Evolutionary conservation across 768 basidiomycete genomes (phyloP).

Genomic region (Cystofilobasidium capitatum): DNA sequence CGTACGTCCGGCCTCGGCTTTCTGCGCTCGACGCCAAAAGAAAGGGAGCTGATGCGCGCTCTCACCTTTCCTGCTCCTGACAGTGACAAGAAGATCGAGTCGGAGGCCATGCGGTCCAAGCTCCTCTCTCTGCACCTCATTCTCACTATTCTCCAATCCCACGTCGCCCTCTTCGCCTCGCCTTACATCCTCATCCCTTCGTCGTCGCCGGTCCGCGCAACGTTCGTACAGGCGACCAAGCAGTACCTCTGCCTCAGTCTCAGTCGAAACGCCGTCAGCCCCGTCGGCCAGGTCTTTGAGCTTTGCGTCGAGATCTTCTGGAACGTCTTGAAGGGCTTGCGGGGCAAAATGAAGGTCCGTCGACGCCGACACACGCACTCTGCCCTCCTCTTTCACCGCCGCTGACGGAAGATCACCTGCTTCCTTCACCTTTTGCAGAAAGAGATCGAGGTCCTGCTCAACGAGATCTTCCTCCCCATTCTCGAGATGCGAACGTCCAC

Average conservation of each 20-base stretch:
- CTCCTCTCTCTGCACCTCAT: constrained; percentile 88
- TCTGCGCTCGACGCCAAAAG: constrained; percentile 9
- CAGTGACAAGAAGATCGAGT: constrained; percentile 90
- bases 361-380: not conserved
- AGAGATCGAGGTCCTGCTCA: constrained; percentile 97
- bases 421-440: constrained; percentile 50
- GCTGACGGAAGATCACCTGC: not conserved
- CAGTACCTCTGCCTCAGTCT: constrained; percentile 89
- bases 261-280: constrained; percentile 88
- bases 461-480: constrained; percentile 97
- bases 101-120: constrained; percentile 95
- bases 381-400: not conserved
- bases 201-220: constrained; percentile 74
- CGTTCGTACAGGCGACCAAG: constrained; percentile 86
- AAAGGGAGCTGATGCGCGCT: not conserved
- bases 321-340: constrained; percentile 85
- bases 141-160: constrained; percentile 78
- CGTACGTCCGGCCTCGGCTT: constrained; percentile 46
- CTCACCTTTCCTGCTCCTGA: constrained; percentile 26
- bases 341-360: constrained; percentile 84
- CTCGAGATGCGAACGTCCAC: constrained; percentile 96
- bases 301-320: constrained; percentile 97
- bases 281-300: constrained; percentile 94
- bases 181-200: constrained; percentile 85
- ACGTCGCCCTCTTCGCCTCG: constrained; percentile 82